Evolutionary conservation across 129 eudicot genomes (phyloP).

Genomic region (Chrysanthemum makinoi): DNA sequence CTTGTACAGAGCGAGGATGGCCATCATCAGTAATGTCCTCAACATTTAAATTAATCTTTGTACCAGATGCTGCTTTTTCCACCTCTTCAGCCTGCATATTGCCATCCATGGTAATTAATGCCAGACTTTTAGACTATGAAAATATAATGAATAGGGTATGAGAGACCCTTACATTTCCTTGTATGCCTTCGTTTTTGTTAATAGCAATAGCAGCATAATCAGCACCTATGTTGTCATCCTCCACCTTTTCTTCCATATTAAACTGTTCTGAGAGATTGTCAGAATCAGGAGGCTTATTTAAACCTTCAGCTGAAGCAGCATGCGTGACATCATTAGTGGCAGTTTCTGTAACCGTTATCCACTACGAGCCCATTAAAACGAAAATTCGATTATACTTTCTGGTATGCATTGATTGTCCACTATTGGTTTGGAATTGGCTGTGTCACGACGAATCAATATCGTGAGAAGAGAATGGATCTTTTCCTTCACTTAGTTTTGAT

Average conservation of each 20-base stretch:
- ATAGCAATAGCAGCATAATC: not conserved
- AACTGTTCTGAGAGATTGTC: constrained; percentile 18
- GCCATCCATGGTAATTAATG: constrained; percentile 15
- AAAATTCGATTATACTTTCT: constrained; percentile 29
- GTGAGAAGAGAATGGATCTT: constrained; percentile 54
- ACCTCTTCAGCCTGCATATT: constrained; percentile 37
- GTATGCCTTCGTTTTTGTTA: constrained; percentile 9
- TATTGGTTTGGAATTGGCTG: constrained; percentile 22
- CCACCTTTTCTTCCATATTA: constrained; percentile 25
- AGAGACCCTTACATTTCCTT: constrained; percentile 35
- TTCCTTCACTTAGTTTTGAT: constrained; percentile 35
- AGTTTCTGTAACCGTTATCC: constrained; percentile 20
- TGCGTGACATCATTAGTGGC: constrained; percentile 14
- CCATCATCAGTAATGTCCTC: constrained; percentile 26
- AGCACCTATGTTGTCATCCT: constrained; percentile 9
- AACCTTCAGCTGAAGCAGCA: constrained; percentile 22
- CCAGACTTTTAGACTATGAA: constrained; percentile 1
- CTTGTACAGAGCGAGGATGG: constrained; percentile 19
- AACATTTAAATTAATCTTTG: constrained; percentile 8
- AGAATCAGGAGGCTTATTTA: not conserved
- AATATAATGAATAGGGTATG: constrained; percentile 9
- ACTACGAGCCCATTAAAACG: constrained; percentile 27
- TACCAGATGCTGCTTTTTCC: constrained; percentile 24
- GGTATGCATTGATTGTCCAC: constrained; percentile 25
- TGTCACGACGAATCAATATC: constrained; percentile 35